Percentiles rank a stretch among this genome's conserved stretches.
Conservation (phyloP, 768 basidiomycete genomes). For the Mrakia blollopis region DNA sequence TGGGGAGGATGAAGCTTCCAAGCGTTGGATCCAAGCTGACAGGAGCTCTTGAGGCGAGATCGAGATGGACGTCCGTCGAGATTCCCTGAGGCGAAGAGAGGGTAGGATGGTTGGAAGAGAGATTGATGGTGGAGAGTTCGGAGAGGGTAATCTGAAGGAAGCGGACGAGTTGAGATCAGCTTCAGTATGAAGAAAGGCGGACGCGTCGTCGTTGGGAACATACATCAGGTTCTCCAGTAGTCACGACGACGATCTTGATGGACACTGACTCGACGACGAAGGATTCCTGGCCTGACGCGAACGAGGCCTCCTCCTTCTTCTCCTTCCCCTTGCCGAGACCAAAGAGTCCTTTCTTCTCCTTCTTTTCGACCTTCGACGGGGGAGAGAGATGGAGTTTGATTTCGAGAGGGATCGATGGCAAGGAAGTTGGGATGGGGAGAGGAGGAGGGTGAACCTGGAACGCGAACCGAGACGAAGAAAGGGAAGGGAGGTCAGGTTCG, state of each 20-base stretch:
- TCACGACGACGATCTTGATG: slow-evolving; percentile 8
- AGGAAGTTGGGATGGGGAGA: too few species aligned
- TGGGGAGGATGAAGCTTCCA: not conserved
- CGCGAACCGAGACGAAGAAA: too few species aligned
- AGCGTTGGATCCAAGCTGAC: not conserved
- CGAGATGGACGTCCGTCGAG: slow-evolving; percentile 10
- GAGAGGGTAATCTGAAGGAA: slow-evolving; percentile 2
- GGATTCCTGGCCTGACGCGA: not conserved
- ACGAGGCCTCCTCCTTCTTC: slow-evolving; percentile 18
- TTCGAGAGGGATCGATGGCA: slow-evolving; percentile 8
- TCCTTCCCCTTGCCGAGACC: slow-evolving; percentile 19
- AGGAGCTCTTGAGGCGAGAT: slow-evolving; percentile 4
- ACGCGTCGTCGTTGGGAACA: not conserved
- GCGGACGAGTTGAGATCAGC: not conserved
- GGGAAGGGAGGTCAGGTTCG: not conserved
- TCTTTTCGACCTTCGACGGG: slow-evolving; percentile 11
- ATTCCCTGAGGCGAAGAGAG: slow-evolving; percentile 9
- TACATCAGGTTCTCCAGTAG: slow-evolving; percentile 21
- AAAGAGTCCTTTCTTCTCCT: slow-evolving; percentile 16
- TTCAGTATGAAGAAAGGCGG: too few species aligned
- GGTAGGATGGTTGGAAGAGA: slow-evolving; percentile 7
- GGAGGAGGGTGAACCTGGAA: too few species aligned
- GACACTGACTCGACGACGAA: slow-evolving; percentile 14
- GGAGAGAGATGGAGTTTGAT: not conserved
- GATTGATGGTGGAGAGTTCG: slow-evolving; percentile 5